Percentiles rank a stretch among this genome's conserved stretches.
These are phyloP conservation scores for Sinapis alba DNA, from an alignment of 441 rosid species.

Conservation along the genomic window DNA sequence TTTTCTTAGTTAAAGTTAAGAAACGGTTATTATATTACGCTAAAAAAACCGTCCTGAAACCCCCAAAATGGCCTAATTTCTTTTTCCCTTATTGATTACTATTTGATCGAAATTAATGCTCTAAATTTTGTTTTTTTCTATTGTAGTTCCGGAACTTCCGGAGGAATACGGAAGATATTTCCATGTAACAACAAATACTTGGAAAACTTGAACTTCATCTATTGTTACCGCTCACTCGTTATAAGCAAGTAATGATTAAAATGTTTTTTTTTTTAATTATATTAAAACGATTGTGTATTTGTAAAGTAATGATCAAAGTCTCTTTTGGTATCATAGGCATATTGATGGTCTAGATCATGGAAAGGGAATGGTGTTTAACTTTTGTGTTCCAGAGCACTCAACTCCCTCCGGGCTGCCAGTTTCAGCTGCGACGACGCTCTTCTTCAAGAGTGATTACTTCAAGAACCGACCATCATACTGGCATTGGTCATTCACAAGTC, in stretches of 20 bases:
- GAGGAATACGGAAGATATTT: conserved; percentile 70
- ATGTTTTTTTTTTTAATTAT: background rate
- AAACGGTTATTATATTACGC: too few species aligned
- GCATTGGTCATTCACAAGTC: conserved; percentile 50
- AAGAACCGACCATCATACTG: conserved; percentile 70
- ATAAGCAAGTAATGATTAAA: conserved; percentile 55
- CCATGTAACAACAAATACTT: conserved; percentile 78
- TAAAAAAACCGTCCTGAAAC: too few species aligned
- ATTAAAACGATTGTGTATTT: background rate
- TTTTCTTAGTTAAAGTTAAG: too few species aligned
- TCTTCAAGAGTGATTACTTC: conserved; percentile 78
- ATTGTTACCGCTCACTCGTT: conserved; percentile 73
- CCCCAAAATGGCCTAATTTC: too few species aligned
- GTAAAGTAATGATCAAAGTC: background rate
- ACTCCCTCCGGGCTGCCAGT: conserved; percentile 80
- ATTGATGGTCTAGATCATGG: conserved; percentile 72
- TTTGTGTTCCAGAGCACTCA: conserved; percentile 69
- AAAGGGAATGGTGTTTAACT: conserved; percentile 89
- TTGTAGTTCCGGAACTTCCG: conserved; percentile 85
- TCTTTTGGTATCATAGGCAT: conserved; percentile 44
- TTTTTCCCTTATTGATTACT: background rate
- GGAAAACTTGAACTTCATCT: conserved; percentile 60
- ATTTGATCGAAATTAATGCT: background rate
- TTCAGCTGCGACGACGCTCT: conserved; percentile 76
- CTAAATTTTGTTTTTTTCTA: background rate